A percentile compares a stretch with the other conserved stretches of the same genome.
Conservation (phyloP, 2,329 filamentous ascomycete species). For the Geosmithia putterillii region DNA sequence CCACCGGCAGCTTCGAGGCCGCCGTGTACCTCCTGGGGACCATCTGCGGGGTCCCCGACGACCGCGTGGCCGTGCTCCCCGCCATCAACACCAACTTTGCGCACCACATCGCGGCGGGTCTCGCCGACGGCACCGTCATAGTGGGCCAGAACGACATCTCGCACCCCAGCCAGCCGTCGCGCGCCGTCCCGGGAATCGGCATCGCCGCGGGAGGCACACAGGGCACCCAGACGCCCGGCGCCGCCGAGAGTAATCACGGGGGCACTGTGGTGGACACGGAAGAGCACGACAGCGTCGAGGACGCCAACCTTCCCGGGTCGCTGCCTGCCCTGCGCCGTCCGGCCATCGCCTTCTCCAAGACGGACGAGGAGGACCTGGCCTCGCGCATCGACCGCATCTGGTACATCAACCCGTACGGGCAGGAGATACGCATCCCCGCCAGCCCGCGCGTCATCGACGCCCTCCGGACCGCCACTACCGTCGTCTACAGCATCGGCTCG, state of each 20-base stretch:
- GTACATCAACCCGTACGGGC: slow-evolving; percentile 99
- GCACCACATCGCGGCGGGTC: slow-evolving; percentile 79
- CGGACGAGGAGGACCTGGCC: slow-evolving; percentile 60
- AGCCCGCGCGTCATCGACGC: slow-evolving; percentile 71
- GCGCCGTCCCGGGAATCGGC: slow-evolving; percentile 17
- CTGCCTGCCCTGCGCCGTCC: slow-evolving; percentile 68
- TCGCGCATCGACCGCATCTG: slow-evolving; percentile 71
- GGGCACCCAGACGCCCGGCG: slow-evolving; percentile 15
- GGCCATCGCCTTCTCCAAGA: slow-evolving; percentile 74
- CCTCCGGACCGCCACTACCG: slow-evolving; percentile 48
- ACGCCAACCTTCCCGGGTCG: slow-evolving; percentile 71
- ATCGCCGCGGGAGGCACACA: slow-evolving; percentile 5
- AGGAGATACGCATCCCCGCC: slow-evolving; percentile 76
- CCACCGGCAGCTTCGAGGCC: slow-evolving; percentile 84
- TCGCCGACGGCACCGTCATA: slow-evolving; percentile 65
- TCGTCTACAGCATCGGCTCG: slow-evolving; percentile 90
- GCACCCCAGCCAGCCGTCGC: slow-evolving; percentile 60
- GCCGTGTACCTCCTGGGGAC: slow-evolving; percentile 82
- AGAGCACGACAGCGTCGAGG: slow-evolving; percentile 57
- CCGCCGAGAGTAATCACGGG: no score
- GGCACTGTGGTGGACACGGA: slow-evolving; percentile 38
- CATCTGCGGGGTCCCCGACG: slow-evolving; percentile 71
- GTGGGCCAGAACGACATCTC: slow-evolving; percentile 89
- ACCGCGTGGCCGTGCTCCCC: slow-evolving; percentile 66
- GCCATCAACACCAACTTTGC: slow-evolving; percentile 93